Conservation (phyloP, 306 rosid genomes). For the Cucurbita moschata region DNA sequence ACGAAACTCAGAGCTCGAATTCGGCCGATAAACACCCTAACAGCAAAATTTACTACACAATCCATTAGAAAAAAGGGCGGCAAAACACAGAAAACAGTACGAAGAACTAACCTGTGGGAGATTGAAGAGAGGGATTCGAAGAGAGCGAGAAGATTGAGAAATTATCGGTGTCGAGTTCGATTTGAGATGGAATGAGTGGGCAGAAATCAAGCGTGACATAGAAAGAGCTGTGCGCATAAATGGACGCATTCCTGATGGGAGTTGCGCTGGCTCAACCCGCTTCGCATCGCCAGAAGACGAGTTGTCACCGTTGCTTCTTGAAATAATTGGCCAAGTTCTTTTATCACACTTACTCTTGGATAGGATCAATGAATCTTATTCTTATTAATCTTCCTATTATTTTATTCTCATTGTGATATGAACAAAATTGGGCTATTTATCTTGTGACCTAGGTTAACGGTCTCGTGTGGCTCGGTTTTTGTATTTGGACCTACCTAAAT, state of each 20-base stretch:
- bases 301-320: too few relatives aligned
- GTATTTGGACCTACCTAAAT: too few relatives aligned
- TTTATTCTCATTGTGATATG: too few relatives aligned
- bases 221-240: slow-evolving; percentile 16
- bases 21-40: slow-evolving; percentile 30
- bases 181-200: slow-evolving; percentile 12
- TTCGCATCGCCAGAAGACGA: neutral
- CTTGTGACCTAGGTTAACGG: too few relatives aligned
- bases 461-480: too few relatives aligned
- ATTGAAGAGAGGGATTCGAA: slow-evolving; percentile 15
- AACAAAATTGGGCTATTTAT: too few relatives aligned
- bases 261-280: neutral
- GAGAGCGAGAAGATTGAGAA: neutral
- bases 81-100: neutral
- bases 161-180: neutral
- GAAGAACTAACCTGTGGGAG: slow-evolving; percentile 6
- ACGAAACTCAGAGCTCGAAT: slow-evolving; percentile 22
- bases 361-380: too few relatives aligned
- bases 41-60: neutral
- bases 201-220: slow-evolving; percentile 25
- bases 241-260: slow-evolving; percentile 21
- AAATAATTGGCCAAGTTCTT: too few relatives aligned
- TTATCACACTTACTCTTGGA: too few relatives aligned
- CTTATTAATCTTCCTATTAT: too few relatives aligned
- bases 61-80: neutral